Conservation (phyloP, 164 flowering plant genomes). For the Chimonanthus salicifolius region DNA sequence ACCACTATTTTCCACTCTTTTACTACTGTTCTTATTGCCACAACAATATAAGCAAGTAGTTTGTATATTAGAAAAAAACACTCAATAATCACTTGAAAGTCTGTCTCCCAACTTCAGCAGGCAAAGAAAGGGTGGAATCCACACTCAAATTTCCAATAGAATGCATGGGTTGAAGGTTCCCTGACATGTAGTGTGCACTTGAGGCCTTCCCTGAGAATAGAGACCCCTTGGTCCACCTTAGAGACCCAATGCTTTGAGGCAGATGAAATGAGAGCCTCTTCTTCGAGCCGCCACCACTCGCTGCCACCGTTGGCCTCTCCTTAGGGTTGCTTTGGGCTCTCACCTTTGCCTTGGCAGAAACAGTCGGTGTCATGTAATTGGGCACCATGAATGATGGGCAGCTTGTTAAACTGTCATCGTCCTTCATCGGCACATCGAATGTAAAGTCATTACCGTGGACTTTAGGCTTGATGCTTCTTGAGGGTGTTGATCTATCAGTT, state of each 20-base stretch:
- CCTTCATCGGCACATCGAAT: constrained; percentile 36
- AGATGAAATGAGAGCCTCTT: constrained; percentile 68
- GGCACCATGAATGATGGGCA: constrained; percentile 92
- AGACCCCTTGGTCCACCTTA: constrained; percentile 15
- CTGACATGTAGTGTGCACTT: constrained; percentile 29
- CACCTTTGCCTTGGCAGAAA: constrained; percentile 74
- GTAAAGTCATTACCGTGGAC: constrained; percentile 34
- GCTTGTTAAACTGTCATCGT: constrained; percentile 87
- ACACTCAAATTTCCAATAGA: constrained; percentile 66
- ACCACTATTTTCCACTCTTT: neutral
- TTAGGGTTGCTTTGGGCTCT: constrained; percentile 51
- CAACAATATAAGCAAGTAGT: constrained; percentile 10
- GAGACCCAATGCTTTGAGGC: constrained; percentile 41
- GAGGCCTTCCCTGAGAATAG: constrained; percentile 47
- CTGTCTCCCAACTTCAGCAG: constrained; percentile 72
- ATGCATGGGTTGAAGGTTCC: constrained; percentile 36
- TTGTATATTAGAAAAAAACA: constrained; percentile 45
- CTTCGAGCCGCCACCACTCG: constrained; percentile 43
- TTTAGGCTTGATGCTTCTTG: constrained; percentile 28
- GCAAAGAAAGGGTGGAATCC: constrained; percentile 77
- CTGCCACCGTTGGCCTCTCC: constrained; percentile 24
- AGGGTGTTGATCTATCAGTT: constrained; percentile 15
- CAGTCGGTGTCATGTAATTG: constrained; percentile 83
- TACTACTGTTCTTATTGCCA: neutral
- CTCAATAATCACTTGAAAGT: constrained; percentile 62